Evolutionary conservation across 805 yeast species (phyloP).

Genomic region (Candida palmyrensis): DNA sequence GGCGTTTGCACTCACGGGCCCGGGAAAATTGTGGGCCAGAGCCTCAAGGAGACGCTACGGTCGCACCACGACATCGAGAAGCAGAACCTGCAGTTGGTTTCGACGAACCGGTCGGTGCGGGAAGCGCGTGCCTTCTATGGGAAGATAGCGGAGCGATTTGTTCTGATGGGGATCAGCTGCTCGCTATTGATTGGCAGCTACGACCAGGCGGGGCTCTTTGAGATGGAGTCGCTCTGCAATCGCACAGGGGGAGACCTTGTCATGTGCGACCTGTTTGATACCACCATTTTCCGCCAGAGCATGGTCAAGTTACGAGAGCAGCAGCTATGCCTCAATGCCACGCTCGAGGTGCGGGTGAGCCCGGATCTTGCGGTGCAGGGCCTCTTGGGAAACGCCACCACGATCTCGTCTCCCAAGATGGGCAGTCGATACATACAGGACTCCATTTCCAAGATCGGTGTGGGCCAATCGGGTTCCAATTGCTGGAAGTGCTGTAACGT

Average conservation of each 20-base stretch:
- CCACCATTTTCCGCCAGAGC: conserved; percentile 66
- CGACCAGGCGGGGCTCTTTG: conserved; percentile 64
- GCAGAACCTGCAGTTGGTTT: conserved; percentile 28
- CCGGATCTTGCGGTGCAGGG: conserved; percentile 52
- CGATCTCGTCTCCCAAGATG: conserved; percentile 29
- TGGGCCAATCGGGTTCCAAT: conserved; percentile 50
- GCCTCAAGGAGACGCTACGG: conserved; percentile 57
- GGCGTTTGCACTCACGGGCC: conserved; percentile 68
- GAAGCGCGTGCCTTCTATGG: conserved; percentile 45
- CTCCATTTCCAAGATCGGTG: conserved; percentile 24
- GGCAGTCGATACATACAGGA: conserved; percentile 17
- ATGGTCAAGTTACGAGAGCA: conserved; percentile 37
- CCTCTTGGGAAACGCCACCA: conserved; percentile 57
- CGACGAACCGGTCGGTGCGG: conserved; percentile 12
- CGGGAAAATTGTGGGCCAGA: conserved; percentile 53
- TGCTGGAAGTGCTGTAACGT: conserved; percentile 58
- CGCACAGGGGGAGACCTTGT: conserved; percentile 61
- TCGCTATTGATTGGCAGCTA: conserved; percentile 61
- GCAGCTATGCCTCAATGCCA: conserved; percentile 50
- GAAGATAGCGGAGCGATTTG: conserved; percentile 42
- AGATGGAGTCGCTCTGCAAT: conserved; percentile 55
- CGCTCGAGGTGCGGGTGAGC: conserved; percentile 51
- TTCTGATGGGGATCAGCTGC: conserved; percentile 48
- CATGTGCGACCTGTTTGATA: conserved; percentile 59
- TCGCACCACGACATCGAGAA: conserved; percentile 59